Evolutionary conservation across 768 basidiomycete species (phyloP), one percentile per base, ranked within the genome.

Genomic region (Atractiella rhizophila): DNA sequence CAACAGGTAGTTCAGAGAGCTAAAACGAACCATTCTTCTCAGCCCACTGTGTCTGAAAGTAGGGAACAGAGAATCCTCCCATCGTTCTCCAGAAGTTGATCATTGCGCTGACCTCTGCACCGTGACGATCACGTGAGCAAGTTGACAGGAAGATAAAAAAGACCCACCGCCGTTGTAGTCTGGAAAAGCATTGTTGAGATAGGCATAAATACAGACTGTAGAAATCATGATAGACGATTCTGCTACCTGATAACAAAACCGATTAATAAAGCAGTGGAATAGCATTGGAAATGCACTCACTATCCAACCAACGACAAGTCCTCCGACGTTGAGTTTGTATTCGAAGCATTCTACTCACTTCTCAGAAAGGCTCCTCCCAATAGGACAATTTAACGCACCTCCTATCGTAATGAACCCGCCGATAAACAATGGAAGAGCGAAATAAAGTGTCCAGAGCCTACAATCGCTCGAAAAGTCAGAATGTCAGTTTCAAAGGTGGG

Each of bases 1-100:
- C n/a, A n/a, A n/a, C n/a, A n/a, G n/a, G n/a, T n/a, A n/a, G n/a
- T n/a, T n/a, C n/a, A n/a, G 44, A 46, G 13, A 43, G 35, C 23
- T 28, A 23, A 10, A 16, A 5, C 4, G 71, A 69, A 13, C 73
- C 73, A 43, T 69, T 53, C 48, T 65, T 69, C 23, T 57, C 51
- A 5, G 71, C 70, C 73, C 73, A 73, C 4, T 68, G 68, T 3
- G 73, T 64, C 52, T 74, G 71, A 55, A 68, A 74, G 55, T 68
- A 73, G 1, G 72, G 68, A 18, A 74, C 71, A 35, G 64, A 64
- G 51, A 74, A 74, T 3, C 71, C 51, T n/a, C 49, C 48, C 7
- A 51, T 26, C 1, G 59, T 62, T 34, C 73, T 63, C 13, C 63
- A 61, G 18, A 73, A 56, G 50, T 73, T 74, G 47, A 74, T 57